A percentile compares a stretch with the other conserved stretches of the same genome.
Conservation (phyloP, 345 rosid genomes). For the Gossypium turneri region DNA sequence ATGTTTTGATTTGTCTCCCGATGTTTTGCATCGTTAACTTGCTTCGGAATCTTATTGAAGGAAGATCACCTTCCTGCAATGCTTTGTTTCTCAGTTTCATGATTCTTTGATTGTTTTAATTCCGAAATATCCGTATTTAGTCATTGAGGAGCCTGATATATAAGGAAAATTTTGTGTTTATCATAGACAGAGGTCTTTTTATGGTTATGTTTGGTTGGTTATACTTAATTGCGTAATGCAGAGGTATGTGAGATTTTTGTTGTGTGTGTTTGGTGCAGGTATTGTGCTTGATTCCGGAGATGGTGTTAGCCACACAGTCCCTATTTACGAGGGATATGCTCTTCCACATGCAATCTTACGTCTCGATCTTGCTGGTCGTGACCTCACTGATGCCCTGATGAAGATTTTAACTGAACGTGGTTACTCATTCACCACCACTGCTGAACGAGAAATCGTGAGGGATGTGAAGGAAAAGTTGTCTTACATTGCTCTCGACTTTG, state of each 20-base stretch:
- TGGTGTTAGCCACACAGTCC: slow-evolving; percentile 14
- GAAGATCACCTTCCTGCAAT: background rate
- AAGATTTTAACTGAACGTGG: slow-evolving; percentile 9
- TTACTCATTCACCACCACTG: slow-evolving; percentile 8
- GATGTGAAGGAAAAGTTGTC: slow-evolving; percentile 13
- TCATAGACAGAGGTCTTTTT: background rate
- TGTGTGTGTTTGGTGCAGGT: background rate
- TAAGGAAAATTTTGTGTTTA: background rate
- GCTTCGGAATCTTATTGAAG: background rate
- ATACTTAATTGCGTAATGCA: background rate
- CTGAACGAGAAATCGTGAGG: slow-evolving; percentile 10
- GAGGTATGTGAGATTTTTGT: background rate
- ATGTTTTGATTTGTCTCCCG: background rate
- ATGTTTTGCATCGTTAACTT: background rate
- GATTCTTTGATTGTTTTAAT: too few relatives aligned
- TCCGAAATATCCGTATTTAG: too few relatives aligned
- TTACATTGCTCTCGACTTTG: slow-evolving; percentile 9
- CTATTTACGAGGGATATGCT: slow-evolving; percentile 11
- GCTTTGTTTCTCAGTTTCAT: too few relatives aligned
- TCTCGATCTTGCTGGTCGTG: slow-evolving; percentile 9
- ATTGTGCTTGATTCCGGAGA: slow-evolving; percentile 11
- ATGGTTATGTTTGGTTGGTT: background rate
- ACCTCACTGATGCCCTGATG: slow-evolving; percentile 9
- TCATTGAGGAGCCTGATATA: background rate
- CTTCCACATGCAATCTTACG: slow-evolving; percentile 10